Conservation (phyloP, 164 flowering plant species). For the Buxus sempervirens region DNA sequence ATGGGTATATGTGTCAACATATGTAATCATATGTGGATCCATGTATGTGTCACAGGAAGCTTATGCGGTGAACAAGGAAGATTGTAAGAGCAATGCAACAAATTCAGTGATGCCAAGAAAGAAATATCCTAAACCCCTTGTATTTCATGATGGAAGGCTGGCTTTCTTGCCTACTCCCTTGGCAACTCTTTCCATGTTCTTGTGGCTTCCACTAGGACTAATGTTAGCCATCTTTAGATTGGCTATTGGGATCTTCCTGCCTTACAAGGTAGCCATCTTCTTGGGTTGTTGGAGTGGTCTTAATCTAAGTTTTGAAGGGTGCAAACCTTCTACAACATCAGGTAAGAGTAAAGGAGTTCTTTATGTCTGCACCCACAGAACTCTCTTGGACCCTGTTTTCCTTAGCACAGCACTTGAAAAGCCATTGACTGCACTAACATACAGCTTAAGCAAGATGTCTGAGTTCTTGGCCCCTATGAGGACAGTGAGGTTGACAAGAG, state of each 20-base stretch:
- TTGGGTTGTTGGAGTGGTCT: conserved; percentile 42
- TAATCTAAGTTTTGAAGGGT: conserved; percentile 29
- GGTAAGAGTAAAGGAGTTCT: conserved; percentile 38
- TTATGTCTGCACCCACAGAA: conserved; percentile 77
- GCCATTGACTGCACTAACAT: conserved; percentile 73
- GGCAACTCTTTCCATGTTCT: conserved; percentile 65
- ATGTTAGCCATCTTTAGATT: conserved; percentile 52
- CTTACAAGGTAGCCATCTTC: conserved; percentile 35
- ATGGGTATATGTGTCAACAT: background rate
- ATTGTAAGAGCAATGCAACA: conserved; percentile 19
- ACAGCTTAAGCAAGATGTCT: conserved; percentile 74
- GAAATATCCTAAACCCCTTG: conserved; percentile 70
- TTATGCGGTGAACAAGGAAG: conserved; percentile 57
- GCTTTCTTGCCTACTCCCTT: conserved; percentile 80
- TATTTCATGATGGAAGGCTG: conserved; percentile 88
- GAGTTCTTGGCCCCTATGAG: conserved; percentile 67
- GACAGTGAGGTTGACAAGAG: conserved; percentile 69
- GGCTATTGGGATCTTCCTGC: conserved; percentile 45
- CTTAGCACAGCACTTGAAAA: conserved; percentile 36
- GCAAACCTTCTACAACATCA: conserved; percentile 8
- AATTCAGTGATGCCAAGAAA: conserved; percentile 47
- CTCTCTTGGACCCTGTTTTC: conserved; percentile 76
- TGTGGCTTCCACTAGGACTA: conserved; percentile 79
- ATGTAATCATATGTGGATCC: background rate
- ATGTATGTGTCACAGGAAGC: conserved; percentile 39